Evolutionary conservation across 1,284 basidiomycete species (phyloP).

Genomic region (Moniliella sp.): DNA sequence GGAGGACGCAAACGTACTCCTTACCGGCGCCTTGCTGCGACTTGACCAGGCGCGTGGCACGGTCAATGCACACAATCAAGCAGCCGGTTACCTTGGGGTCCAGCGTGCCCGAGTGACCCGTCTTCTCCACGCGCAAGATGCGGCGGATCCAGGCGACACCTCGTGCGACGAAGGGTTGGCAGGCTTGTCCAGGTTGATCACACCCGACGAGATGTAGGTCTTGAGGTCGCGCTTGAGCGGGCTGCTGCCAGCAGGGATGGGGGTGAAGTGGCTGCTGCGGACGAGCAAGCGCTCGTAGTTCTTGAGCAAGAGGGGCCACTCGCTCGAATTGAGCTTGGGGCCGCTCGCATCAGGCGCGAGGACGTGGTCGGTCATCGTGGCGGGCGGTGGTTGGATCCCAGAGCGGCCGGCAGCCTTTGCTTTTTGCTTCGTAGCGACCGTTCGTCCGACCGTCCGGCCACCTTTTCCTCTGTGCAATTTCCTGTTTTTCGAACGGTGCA

Average conservation of each 20-base stretch:
- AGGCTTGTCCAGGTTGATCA: conserved; percentile 97
- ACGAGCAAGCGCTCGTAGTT: conserved; percentile 94
- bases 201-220: conserved; percentile 83
- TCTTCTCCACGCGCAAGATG: conserved; percentile 93
- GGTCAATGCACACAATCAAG: conserved; percentile 94
- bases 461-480: no score
- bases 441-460: no score
- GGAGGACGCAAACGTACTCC: conserved; percentile 89
- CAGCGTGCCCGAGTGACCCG: conserved; percentile 86
- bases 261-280: conserved; percentile 88
- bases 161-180: conserved; percentile 99
- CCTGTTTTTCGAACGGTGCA: no score
- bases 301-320: conserved; percentile 94
- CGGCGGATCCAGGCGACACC: conserved; percentile 96
- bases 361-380: conserved; percentile 35
- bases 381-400: no score
- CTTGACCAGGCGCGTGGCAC: conserved; percentile 97
- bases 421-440: no score
- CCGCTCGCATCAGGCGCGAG: conserved; percentile 36
- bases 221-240: conserved; percentile 80
- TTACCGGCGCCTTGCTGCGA: conserved; percentile 95
- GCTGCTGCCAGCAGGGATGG: conserved; percentile 74
- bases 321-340: conserved; percentile 52
- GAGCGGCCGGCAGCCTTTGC: no score
- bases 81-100: conserved; percentile 98